phyloP scores from a whole-genome alignment of 2,329 filamentous ascomycete species.

The Raffaelea arxii region DNA sequence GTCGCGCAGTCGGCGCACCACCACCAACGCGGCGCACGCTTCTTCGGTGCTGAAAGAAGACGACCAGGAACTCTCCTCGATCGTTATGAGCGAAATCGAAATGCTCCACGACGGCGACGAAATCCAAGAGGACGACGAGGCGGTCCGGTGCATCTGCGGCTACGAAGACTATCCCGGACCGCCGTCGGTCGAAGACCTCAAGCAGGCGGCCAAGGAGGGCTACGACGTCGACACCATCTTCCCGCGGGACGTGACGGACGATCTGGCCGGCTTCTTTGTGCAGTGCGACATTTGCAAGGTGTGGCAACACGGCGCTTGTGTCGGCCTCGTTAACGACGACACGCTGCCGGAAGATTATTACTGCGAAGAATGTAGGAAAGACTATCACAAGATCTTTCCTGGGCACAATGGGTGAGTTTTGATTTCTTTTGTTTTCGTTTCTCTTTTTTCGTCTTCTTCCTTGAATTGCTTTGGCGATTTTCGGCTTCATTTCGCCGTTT shows the following conservation, averaged over 20 bases:
- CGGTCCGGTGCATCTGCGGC: conserved; percentile 91
- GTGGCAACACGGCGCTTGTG: conserved; percentile 97
- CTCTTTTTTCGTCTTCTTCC: neutral
- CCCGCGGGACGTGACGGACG: conserved; percentile 61
- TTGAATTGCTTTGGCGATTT: neutral
- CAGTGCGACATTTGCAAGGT: conserved; percentile 97
- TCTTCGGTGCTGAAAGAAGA: conserved; percentile 30
- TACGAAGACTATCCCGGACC: conserved; percentile 90
- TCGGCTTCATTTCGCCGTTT: neutral
- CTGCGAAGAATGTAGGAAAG: conserved; percentile 88
- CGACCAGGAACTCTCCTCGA: conserved; percentile 36
- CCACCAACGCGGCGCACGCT: too few species aligned
- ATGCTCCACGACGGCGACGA: conserved; percentile 58
- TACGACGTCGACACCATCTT: conserved; percentile 48
- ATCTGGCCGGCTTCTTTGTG: conserved; percentile 90
- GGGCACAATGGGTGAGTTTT: conserved; percentile 72
- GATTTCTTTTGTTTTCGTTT: neutral
- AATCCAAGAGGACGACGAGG: conserved; percentile 79
- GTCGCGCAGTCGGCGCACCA: conserved; percentile 47
- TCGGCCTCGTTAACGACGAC: conserved; percentile 91
- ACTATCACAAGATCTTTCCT: conserved; percentile 75
- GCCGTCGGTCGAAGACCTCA: conserved; percentile 46
- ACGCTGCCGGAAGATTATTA: conserved; percentile 95
- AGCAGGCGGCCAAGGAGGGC: conserved; percentile 43
- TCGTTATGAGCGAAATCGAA: conserved; percentile 31